Evolutionary conservation across 768 basidiomycete genomes (phyloP).

Genomic region (Mycena latifolia): DNA sequence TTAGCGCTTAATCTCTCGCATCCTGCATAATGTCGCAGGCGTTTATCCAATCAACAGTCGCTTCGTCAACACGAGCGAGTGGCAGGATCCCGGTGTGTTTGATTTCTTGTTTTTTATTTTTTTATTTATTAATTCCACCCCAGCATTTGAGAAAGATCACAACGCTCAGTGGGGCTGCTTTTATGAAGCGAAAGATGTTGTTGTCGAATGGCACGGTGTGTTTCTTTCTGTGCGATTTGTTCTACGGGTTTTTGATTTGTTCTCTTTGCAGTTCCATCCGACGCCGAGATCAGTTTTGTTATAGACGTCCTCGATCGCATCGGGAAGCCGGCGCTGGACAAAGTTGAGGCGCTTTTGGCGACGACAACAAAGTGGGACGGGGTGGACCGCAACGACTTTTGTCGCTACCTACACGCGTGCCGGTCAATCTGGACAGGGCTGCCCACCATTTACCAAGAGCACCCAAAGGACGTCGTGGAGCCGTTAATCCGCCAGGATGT

Average conservation of each 20-base stretch:
- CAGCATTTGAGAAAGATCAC: conserved; percentile 75
- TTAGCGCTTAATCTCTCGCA: conserved; percentile 74
- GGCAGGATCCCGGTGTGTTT: conserved; percentile 78
- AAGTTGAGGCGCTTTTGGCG: conserved; percentile 73
- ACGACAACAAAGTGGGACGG: conserved; percentile 72
- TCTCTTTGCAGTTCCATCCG: conserved; percentile 66
- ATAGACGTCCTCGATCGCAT: conserved; percentile 81
- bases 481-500: conserved; percentile 70
- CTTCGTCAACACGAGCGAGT: conserved; percentile 86
- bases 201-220: conserved; percentile 89
- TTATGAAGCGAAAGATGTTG: conserved; percentile 82
- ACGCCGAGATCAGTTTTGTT: conserved; percentile 82
- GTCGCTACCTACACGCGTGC: conserved; percentile 80
- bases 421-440: conserved; percentile 85
- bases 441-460: conserved; percentile 73
- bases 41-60: conserved; percentile 67
- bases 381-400: conserved; percentile 83
- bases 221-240: not conserved
- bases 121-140: conserved; percentile 29
- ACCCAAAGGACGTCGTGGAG: conserved; percentile 67
- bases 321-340: conserved; percentile 73
- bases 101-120: conserved; percentile 3
- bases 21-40: conserved; percentile 76
- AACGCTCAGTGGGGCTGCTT: conserved; percentile 84
- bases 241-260: not conserved